Base-by-base conservation (phyloP, 352 stramenopile species). In the Lagenidium giganteum region DNA sequence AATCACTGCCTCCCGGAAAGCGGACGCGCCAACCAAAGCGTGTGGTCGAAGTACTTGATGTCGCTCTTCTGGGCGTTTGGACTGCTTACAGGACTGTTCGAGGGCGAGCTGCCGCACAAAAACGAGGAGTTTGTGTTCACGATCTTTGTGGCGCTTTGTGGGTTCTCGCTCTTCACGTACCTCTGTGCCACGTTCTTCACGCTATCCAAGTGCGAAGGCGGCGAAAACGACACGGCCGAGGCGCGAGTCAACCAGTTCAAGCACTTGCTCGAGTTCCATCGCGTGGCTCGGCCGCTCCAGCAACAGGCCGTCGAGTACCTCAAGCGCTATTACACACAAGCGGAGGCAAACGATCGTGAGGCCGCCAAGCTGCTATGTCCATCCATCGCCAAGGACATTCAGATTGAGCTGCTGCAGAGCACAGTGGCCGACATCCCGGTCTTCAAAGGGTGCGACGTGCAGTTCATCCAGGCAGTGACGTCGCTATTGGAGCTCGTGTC, bases 101-200 rank as follows among this genome's bases (percentile, higher is more conserved):
- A 87, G 35, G 75, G 72, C 5, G 70, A 86, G 27, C 50, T 84
- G 3, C 75, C 75, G 17, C 63, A 77, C 30, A 48, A 54, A 3
- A 69, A 59, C 36, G 27, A 43, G 0, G 62, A 85, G 39, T 84
- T 83, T 33, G 60, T 61, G n/a, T 87, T 86, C 27, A 86, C 67
- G 4, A 76, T 83, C 24, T 34, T 65, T 5, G 70, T 84, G 21
- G 61, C 59, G 16, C 37, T 86, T 11, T 69, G 70, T 22, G 72
- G 75, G 1, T 86, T 87, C 51, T 68, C 68, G 8, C 46, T 87
- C 17, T 87, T 87, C 37, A 84, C 75, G 40, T 74, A 79, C 22
- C 40, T 87, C 1, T 86, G 70, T 25, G 72, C 72, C n/a, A 86
- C 75, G 8, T 82, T 87, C 27, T 87, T 87, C 43, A 64, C 83